phyloP scores from a whole-genome alignment of 768 basidiomycete genomes.

The Rickenella mellea region DNA sequence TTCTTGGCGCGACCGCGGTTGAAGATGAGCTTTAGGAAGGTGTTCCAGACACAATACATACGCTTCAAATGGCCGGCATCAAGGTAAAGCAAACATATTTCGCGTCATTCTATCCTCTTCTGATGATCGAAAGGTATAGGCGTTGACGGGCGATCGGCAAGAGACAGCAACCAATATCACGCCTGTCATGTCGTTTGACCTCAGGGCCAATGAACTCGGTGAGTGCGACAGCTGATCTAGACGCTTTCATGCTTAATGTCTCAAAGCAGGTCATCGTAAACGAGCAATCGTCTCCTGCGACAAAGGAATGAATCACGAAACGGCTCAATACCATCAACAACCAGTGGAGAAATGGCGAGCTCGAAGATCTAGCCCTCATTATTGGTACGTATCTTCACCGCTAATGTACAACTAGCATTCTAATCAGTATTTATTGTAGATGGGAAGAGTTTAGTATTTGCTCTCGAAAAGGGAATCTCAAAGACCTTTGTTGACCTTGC shows the following conservation, averaged over 20 bases:
- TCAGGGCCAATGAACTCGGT: constrained; percentile 98
- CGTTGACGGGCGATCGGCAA: constrained; percentile 94
- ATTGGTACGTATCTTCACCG: constrained; percentile 45
- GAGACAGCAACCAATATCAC: constrained; percentile 99
- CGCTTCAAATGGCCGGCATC: constrained; percentile 95
- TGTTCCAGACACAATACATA: constrained; percentile 96
- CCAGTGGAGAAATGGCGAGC: constrained; percentile 82
- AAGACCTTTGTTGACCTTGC: constrained; percentile 90
- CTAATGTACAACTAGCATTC: background rate
- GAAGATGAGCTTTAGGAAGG: constrained; percentile 99
- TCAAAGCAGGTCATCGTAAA: constrained; percentile 79
- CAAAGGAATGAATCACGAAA: constrained; percentile 79
- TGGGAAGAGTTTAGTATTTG: constrained; percentile 89
- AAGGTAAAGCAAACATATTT: constrained; percentile 40
- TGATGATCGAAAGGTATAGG: constrained; percentile 92
- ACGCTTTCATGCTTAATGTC: background rate
- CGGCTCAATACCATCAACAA: constrained; percentile 88
- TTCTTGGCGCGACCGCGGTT: constrained; percentile 95
- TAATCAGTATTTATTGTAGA: constrained; percentile 37
- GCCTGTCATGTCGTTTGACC: constrained; percentile 92
- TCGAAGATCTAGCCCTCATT: constrained; percentile 89
- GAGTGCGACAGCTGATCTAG: constrained; percentile 12
- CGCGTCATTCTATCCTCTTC: background rate
- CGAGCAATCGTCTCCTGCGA: constrained; percentile 73
- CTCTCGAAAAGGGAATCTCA: constrained; percentile 87